Base-by-base conservation (phyloP, 2,329 filamentous ascomycete genomes). In the Pseudocercospora crystallina region DNA sequence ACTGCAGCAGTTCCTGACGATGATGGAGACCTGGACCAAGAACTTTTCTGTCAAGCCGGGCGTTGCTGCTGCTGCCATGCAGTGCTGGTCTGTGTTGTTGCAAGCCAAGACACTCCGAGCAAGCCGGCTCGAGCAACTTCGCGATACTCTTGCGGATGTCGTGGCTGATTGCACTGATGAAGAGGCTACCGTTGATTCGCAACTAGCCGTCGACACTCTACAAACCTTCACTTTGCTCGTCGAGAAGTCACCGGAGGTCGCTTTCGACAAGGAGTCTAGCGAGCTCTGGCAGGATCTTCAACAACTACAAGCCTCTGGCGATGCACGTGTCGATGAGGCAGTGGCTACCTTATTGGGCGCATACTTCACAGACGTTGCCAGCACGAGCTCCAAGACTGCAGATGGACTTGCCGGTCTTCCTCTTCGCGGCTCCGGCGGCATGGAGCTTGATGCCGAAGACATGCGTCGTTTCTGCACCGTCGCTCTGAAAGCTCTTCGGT, bases 51-150 rank as follows among this genome's bases (percentile, higher is more conserved):
- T 86, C 8, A 91, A 95, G 57, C 65, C 80, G 12, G 77, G 85
- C 0, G 80, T 96, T 20, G 77, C 85, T 43, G 82, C 84, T 52
- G 81, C 92, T 15, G 88, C 86, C 1, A 76, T 96, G 46, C 87
- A 94, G 66, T 83, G 87, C 29, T 96, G 91, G 73, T 81, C 84
- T 1, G 83, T 94, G 43, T 95, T 92, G 69, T 87, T 96, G 51
- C 87, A 94, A 53, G 81, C 80, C 3, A 76, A 74, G 2, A 66
- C 76, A 8, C 83, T 81, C 52, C 84, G 84, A 52, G 78, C 81
- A 52, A 86, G 86, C 61, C 87, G 95, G 62, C 73, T 88, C 9
- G 76, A 78, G 9, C 79, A 83, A 32, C 76, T 91, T 2, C 64
- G 71, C 43, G 70, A 62, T 47, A 71, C 63, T 46, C 74, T 84